Evolutionary conservation across 441 rosid species (phyloP).

Genomic region (Hypseocharis bilobata): DNA sequence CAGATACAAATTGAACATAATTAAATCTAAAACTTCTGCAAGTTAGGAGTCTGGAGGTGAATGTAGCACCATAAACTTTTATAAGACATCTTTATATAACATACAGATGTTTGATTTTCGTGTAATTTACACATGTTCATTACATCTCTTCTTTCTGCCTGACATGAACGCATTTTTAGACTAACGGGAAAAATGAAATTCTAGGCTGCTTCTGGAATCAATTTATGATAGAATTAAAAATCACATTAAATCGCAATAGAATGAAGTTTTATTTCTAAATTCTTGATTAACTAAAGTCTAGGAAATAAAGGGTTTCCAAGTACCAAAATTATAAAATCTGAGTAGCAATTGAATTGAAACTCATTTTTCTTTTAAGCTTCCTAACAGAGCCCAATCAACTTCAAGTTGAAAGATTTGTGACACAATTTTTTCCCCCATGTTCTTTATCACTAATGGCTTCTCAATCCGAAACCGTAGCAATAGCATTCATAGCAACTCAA

Average conservation of each 20-base stretch:
- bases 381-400: background rate
- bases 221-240: background rate
- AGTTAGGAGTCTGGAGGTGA: background rate
- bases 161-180: background rate
- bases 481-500: background rate
- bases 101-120: too few relatives aligned
- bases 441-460: too few relatives aligned
- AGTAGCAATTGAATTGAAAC: background rate
- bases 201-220: too few relatives aligned
- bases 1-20: background rate
- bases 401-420: background rate
- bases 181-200: too few relatives aligned
- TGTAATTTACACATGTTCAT: background rate
- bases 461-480: too few relatives aligned
- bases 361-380: background rate
- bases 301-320: background rate
- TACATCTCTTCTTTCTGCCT: background rate
- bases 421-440: background rate
- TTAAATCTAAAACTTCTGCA: background rate
- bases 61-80: background rate
- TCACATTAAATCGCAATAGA: background rate
- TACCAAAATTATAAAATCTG: background rate
- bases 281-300: too few relatives aligned
- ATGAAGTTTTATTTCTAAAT: background rate
- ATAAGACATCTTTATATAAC: too few relatives aligned